Conservation (phyloP, 2,329 filamentous ascomycete genomes). For the Paecilomyces sp. region DNA sequence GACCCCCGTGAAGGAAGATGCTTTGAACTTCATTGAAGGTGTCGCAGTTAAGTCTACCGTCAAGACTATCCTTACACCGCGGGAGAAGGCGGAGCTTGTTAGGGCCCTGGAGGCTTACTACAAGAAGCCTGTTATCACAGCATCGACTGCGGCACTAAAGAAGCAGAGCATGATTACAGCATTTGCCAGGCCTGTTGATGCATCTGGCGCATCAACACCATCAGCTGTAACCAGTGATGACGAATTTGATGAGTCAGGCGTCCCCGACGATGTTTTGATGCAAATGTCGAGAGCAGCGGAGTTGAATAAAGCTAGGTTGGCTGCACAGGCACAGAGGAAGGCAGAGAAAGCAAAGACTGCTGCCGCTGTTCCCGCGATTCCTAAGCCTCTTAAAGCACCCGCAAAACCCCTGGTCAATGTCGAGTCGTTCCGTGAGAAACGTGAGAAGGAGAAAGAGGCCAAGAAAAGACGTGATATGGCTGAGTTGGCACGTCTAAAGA, state of each 20-base stretch:
- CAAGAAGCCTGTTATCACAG: conserved; percentile 37
- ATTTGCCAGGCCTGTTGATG: conserved; percentile 29
- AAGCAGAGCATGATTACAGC: conserved; percentile 37
- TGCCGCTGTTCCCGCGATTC: conserved; percentile 13
- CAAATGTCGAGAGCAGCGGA: conserved; percentile 36
- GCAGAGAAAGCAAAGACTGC: conserved; percentile 14
- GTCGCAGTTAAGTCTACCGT: conserved; percentile 49
- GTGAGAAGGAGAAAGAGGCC: conserved; percentile 67
- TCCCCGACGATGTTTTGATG: conserved; percentile 34
- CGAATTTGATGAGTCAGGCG: conserved; percentile 33
- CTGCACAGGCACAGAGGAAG: conserved; percentile 21
- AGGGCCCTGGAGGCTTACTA: conserved; percentile 51
- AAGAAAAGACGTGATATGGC: conserved; percentile 66
- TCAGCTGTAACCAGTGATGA: conserved; percentile 25
- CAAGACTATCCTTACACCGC: conserved; percentile 71
- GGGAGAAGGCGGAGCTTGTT: conserved; percentile 77
- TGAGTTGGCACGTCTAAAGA: conserved; percentile 63
- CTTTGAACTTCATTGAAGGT: conserved; percentile 54
- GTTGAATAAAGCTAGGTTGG: conserved; percentile 32
- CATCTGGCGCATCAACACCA: conserved; percentile 26
- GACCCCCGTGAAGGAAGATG: conserved; percentile 57
- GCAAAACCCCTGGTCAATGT: conserved; percentile 30
- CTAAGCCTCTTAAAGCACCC: conserved; percentile 19
- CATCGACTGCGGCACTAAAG: conserved; percentile 33
- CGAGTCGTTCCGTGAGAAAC: conserved; percentile 62